A percentile compares a stretch with the other conserved stretches of the same genome.
phyloP scores from a whole-genome alignment of 1,139 yeast genomes.

The Tardiomyces depauwii region DNA sequence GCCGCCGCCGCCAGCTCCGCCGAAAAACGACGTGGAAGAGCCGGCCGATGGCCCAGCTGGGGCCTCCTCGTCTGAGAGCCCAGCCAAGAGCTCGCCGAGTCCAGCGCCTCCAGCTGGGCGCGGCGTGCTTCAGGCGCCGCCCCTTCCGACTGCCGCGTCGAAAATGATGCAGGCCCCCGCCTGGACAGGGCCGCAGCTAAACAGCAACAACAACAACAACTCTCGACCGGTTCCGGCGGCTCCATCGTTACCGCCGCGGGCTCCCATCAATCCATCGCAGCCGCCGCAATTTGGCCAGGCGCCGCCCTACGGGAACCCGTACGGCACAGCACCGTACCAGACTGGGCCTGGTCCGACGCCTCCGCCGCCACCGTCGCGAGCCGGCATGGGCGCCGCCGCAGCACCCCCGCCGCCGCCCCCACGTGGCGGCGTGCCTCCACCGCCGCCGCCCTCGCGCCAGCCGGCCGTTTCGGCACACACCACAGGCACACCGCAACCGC shows the following conservation, averaged over 20 bases:
- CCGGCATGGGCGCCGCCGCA: constrained; percentile 13
- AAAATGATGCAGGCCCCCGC: background rate
- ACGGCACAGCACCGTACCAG: constrained; percentile 6
- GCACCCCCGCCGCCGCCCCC: constrained; percentile 25
- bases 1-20: constrained; percentile 17
- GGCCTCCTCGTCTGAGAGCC: constrained; percentile 18
- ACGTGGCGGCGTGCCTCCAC: constrained; percentile 14
- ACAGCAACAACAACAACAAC: background rate
- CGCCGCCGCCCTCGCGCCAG: constrained; percentile 17
- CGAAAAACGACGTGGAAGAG: constrained; percentile 19
- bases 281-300: constrained; percentile 4
- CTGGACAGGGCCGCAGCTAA: constrained; percentile 1
- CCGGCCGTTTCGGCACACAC: constrained; percentile 24
- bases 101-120: constrained; percentile 1
- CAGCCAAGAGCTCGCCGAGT: constrained; percentile 4
- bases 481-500: constrained; percentile 18
- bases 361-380: constrained; percentile 7
- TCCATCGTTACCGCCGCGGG: constrained; percentile 9
- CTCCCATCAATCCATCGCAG: constrained; percentile 9
- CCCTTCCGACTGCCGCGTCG: constrained; percentile 1
- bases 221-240: constrained; percentile 7
- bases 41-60: constrained; percentile 3
- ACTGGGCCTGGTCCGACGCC: constrained; percentile 11
- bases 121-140: constrained; percentile 1
- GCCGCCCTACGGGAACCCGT: background rate